phyloP scores from a whole-genome alignment of 1,284 basidiomycete genomes.

The Boletus mariae region DNA sequence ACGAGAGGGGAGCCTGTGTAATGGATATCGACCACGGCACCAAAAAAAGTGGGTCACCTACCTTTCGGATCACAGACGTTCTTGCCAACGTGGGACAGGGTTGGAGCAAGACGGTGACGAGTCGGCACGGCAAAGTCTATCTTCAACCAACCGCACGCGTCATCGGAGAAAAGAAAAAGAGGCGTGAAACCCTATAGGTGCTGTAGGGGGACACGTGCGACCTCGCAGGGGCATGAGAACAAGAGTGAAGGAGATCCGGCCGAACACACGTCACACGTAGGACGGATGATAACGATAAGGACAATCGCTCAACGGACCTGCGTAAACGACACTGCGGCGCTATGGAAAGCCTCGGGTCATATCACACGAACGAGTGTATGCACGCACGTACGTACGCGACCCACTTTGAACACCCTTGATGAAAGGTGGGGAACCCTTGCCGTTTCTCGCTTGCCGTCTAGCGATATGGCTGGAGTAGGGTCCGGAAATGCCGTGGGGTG shows the following conservation, averaged over 20 bases:
- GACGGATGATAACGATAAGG: not conserved
- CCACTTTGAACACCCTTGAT: not conserved
- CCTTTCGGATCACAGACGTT: not conserved
- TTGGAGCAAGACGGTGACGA: not conserved
- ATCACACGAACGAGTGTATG: not conserved
- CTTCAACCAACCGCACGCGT: not conserved
- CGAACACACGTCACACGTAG: not conserved
- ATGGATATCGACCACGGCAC: not conserved
- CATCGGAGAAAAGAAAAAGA: not conserved
- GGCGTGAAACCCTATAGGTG: not conserved
- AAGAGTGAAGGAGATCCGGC: not conserved
- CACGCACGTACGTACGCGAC: not conserved
- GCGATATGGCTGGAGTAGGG: not conserved
- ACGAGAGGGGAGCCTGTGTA: not conserved
- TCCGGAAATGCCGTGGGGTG: not conserved
- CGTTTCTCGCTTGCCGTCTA: not conserved
- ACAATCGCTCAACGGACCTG: not conserved
- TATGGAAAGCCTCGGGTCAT: not conserved
- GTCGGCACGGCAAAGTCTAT: too few species aligned
- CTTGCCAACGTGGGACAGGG: not conserved
- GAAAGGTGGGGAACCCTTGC: not conserved
- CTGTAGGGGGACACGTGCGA: not conserved
- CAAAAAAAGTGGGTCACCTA: not conserved
- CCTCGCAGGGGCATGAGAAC: not conserved
- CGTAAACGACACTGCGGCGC: not conserved